Evolutionary conservation across 2,329 filamentous ascomycete species (phyloP).

Genomic region (Diaporthe amygdali): DNA sequence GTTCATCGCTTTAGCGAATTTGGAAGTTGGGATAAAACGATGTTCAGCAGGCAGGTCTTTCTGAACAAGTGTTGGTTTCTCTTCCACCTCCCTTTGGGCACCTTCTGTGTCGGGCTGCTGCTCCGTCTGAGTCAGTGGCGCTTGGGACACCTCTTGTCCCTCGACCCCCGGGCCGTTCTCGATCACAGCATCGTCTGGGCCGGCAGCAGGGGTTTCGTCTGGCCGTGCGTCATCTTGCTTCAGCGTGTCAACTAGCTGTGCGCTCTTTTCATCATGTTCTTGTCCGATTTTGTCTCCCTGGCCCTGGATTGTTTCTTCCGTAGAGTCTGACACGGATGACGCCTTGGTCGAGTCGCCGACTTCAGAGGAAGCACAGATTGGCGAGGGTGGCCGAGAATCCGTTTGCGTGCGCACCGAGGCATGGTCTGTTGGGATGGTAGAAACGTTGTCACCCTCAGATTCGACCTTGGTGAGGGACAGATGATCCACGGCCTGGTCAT

Average conservation of each 20-base stretch:
- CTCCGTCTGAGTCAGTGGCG: conserved; percentile 19
- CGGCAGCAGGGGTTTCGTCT: not conserved
- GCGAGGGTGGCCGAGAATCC: conserved; percentile 65
- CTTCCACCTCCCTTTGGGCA: conserved; percentile 9
- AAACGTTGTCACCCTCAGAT: conserved; percentile 60
- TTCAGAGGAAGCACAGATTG: conserved; percentile 58
- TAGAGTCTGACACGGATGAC: conserved; percentile 68
- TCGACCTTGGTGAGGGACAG: conserved; percentile 54
- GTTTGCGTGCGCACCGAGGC: conserved; percentile 52
- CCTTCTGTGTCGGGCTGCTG: conserved; percentile 1
- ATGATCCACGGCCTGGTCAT: conserved; percentile 35
- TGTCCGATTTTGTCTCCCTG: conserved; percentile 37
- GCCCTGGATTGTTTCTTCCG: conserved; percentile 61
- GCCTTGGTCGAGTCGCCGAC: conserved; percentile 65
- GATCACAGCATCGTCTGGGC: not conserved
- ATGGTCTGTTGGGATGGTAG: conserved; percentile 49
- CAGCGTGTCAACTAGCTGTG: conserved; percentile 18
- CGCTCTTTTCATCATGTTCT: conserved; percentile 17
- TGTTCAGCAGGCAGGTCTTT: conserved; percentile 17
- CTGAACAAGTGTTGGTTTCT: not conserved
- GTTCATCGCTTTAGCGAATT: conserved; percentile 29
- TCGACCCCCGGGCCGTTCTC: conserved; percentile 5
- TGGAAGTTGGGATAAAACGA: conserved; percentile 31
- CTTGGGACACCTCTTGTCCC: conserved; percentile 16
- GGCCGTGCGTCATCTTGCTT: conserved; percentile 16